phyloP scores from a whole-genome alignment of 768 basidiomycete species.

The Rhizopogon salebrosus region DNA sequence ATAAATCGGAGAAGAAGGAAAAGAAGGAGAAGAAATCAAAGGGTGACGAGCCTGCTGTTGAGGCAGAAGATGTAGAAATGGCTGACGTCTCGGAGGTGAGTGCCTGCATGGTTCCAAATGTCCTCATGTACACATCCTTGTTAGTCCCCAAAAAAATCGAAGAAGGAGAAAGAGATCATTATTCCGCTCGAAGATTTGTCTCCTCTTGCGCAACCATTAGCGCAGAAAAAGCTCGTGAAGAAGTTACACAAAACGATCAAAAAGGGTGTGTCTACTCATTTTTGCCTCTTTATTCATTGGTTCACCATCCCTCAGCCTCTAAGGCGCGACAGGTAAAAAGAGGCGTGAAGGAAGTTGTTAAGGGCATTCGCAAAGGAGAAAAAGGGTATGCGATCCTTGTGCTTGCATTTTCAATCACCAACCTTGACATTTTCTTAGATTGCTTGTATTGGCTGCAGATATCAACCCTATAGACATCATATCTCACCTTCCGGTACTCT shows the following conservation, averaged over 20 bases:
- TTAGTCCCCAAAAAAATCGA: constrained; percentile 51
- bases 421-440: constrained; percentile 34
- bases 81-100: constrained; percentile 31
- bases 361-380: constrained; percentile 95
- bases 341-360: constrained; percentile 98
- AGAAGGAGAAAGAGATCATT: constrained; percentile 59
- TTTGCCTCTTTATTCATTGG: background rate
- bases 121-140: constrained; percentile 6
- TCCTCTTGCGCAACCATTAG: constrained; percentile 91
- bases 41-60: constrained; percentile 26
- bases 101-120: background rate
- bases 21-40: constrained; percentile 73
- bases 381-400: constrained; percentile 65
- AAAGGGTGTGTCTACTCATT: constrained; percentile 51
- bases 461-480: constrained; percentile 99
- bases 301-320: constrained; percentile 52
- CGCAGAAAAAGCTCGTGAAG: constrained; percentile 89
- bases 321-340: constrained; percentile 94
- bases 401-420: background rate
- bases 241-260: constrained; percentile 94
- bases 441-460: constrained; percentile 91
- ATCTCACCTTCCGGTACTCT: constrained; percentile 90
- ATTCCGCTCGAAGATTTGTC: constrained; percentile 80
- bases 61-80: constrained; percentile 44
- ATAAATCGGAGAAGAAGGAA: constrained; percentile 72